These are phyloP conservation scores for Strigomonas oncopelti DNA, from an alignment of 208 protist species.

Conservation along the genomic window DNA sequence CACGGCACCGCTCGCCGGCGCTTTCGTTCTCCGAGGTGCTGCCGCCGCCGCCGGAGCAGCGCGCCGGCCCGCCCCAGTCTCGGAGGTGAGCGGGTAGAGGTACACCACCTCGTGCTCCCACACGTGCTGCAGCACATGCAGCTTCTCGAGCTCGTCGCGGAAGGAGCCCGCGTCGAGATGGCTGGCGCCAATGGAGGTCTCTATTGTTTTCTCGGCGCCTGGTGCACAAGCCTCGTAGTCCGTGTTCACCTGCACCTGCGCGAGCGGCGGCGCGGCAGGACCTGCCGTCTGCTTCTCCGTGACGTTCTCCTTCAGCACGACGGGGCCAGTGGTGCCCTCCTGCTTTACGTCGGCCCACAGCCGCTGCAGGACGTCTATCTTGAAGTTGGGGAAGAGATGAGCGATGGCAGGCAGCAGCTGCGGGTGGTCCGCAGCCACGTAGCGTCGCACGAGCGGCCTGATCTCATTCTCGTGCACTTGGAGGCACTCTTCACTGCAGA, in stretches of 20 bases:
- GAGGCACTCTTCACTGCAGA: conserved; percentile 62
- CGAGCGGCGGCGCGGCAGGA: conserved; percentile 4
- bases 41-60: background rate
- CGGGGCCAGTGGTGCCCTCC: conserved; percentile 18
- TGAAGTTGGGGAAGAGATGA: conserved; percentile 65
- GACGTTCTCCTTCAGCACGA: conserved; percentile 13
- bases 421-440: conserved; percentile 35
- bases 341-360: conserved; percentile 54
- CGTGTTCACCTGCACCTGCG: conserved; percentile 12
- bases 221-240: conserved; percentile 7
- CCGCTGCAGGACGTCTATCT: conserved; percentile 36
- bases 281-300: background rate
- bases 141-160: conserved; percentile 23
- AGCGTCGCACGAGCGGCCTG: conserved; percentile 16
- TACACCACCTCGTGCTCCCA: conserved; percentile 42
- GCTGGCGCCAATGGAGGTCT: too few relatives aligned
- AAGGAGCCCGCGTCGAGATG: conserved; percentile 14
- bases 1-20: too few relatives aligned
- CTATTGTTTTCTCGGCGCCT: too few relatives aligned
- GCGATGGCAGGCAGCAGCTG: conserved; percentile 35
- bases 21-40: background rate
- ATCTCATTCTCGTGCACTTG: conserved; percentile 35
- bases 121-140: conserved; percentile 34
- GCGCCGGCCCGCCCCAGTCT: too few relatives aligned
- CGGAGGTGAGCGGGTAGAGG: too few relatives aligned